Base-by-base conservation (phyloP, 768 basidiomycete species). In the Lactifluus piperatus region DNA sequence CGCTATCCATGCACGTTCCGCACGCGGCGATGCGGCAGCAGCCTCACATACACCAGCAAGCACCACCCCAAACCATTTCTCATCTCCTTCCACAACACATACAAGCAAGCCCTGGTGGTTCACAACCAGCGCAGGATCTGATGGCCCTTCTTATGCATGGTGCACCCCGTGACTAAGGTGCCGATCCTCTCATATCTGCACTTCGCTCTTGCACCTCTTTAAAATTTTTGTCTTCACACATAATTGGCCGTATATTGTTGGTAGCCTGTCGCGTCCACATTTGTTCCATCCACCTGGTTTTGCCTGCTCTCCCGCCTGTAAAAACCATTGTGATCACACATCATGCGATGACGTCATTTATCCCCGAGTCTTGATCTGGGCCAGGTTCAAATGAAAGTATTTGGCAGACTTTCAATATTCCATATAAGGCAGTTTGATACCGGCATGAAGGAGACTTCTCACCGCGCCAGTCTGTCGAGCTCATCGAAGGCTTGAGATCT, bases 111-210 rank as follows among this genome's bases (percentile, higher is more conserved):
- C 72, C 75, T 20, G 73, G 73, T 18, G 71, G 75, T 68, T 81
- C 74, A 60, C 83, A 82, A 66, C 79, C 81, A 34, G 73, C 82
- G 45, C 84, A 86, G 62, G 89, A 92, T 68, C 73, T 92, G 64
- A 91, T 92, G 84, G 83, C 89, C 46, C 77, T 92, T 59, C 79
- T 92, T 62, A 84, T 92, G 87, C 85, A 84, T 54, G 85, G 84
- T 56, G 30, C 52, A 9, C 84, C 81, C 64, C 76, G 86, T 71
- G 86, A 89, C 65, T 89, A 74, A 82, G 54, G 51, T 26, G 26
- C 24, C 46, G 30, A 26, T 13, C 24, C 6, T 44, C 46, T 14
- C 41, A 18, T 14, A 44, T 36, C 24, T 46, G 50, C 57, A 49
- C 32, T 55, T n/a, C 27, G 51, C 45, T 45, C 24, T 51, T 51